Base-by-base conservation (phyloP, 371 early-diverging fungal species). In the Apophysomyces sp. region DNA sequence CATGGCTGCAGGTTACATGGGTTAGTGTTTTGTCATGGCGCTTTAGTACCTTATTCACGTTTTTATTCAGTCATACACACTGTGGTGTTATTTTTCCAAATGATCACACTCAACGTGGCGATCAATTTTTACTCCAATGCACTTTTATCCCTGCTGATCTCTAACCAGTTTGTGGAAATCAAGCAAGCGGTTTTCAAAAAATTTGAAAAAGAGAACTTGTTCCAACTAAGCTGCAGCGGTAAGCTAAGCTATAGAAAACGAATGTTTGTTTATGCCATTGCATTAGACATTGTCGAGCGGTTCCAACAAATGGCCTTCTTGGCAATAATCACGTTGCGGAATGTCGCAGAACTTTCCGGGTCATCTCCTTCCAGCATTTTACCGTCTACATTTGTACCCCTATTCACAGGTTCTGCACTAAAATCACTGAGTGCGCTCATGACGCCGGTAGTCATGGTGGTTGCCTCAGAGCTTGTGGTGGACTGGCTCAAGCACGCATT, bases 401-500 rank as follows among this genome's bases (percentile, higher is more conserved):
- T 90, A 3, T 80, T 90, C 54, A 74, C 76, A 39, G 15, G 78
- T 9, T 83, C 90, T 1, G 84, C 88, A 11, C 66, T 70, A 0
- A 86, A 82, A 5, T 82, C 85, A 3, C 62, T 88, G 8, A 85
- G 83, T 29, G 77, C 84, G 0, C 65, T 96, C 4, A 69, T 94
- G 66, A 89, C 89, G 2, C 97, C 97, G 0, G 88, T 92, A 5
- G 66, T 95, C 24, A 81, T 94, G 67, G 94, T 97, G 4, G 83
- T 93, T 53, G 88, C 86, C 0, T 92, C 95, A 24, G 98, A 98
- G 71, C 73, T 97, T 3, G 71, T 96, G 16, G 97, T 97, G 7
- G 98, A 99, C 75, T 98, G 98, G 97, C 77, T 97, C 54, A 99
- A 99, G 72, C 99, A 99, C 73, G 93, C 97, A 0, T 98, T 98